Conservation (phyloP, 192 early-diverging fungal genomes). For the Phycomyces blakesleeanus region DNA sequence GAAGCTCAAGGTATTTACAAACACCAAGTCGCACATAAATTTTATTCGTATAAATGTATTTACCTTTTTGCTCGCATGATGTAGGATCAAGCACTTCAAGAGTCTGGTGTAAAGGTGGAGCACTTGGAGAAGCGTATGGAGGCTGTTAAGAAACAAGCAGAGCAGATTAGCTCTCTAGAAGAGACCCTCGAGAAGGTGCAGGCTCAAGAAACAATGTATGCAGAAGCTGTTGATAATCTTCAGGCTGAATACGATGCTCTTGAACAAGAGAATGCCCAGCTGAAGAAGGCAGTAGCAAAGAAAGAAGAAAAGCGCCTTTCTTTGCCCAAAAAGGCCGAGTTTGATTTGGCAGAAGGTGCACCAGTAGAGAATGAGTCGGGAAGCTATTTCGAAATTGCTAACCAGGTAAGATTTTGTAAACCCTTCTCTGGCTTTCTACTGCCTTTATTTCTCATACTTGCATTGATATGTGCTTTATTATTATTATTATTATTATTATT, state of each 20-base stretch:
- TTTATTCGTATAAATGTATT: no score
- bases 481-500: no score
- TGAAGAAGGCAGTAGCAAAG: constrained; percentile 35
- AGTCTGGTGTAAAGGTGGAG: constrained; percentile 69
- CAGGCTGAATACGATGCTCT: constrained; percentile 66
- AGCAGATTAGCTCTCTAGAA: constrained; percentile 58
- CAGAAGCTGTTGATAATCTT: constrained; percentile 65
- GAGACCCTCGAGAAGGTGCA: constrained; percentile 50
- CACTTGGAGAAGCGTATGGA: constrained; percentile 78
- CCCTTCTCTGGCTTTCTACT: no score
- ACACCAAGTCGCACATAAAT: no score
- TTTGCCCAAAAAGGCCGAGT: constrained; percentile 15
- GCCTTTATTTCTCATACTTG: no score
- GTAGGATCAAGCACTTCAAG: constrained; percentile 73
- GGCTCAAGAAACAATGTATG: constrained; percentile 63
- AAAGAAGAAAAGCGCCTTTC: constrained; percentile 23
- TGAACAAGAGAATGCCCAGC: constrained; percentile 60
- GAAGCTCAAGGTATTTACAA: constrained; percentile 62
- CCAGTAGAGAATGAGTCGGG: neutral
- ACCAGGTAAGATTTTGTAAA: neutral
- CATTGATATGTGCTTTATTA: no score
- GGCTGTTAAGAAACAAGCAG: constrained; percentile 59
- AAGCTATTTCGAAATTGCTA: neutral
- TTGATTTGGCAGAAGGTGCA: neutral
- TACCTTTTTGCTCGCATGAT: no score